These are phyloP conservation scores for Amaranthus palmeri DNA, from an alignment of 148 eudicot genomes.

Conservation along the genomic window DNA sequence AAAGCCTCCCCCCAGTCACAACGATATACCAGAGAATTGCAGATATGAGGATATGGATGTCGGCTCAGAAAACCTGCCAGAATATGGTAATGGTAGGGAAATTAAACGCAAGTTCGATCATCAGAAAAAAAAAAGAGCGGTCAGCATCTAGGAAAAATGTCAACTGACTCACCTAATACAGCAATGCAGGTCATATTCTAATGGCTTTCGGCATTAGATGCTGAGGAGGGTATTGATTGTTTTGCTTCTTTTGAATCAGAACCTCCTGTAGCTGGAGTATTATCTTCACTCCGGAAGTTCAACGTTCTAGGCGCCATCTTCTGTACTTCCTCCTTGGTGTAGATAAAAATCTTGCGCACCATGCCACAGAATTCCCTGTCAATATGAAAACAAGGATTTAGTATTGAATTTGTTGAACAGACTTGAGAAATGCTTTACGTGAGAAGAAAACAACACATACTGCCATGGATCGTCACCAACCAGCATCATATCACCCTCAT, in stretches of 20 bases:
- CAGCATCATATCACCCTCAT: slow-evolving; percentile 99
- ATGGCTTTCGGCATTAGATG: slow-evolving; percentile 37
- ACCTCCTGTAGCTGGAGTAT: slow-evolving; percentile 41
- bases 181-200: slow-evolving; percentile 23
- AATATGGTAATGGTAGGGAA: background rate
- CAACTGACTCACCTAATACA: slow-evolving; percentile 25
- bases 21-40: background rate
- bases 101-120: background rate
- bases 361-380: slow-evolving; percentile 84
- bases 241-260: slow-evolving; percentile 53
- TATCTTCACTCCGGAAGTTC: slow-evolving; percentile 49
- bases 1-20: slow-evolving; percentile 6
- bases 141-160: background rate
- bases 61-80: slow-evolving; percentile 19
- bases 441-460: slow-evolving; percentile 38
- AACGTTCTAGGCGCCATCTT: slow-evolving; percentile 67
- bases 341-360: slow-evolving; percentile 85
- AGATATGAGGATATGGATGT: slow-evolving; percentile 9
- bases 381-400: background rate
- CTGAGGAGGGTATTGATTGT: slow-evolving; percentile 32
- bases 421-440: background rate
- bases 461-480: slow-evolving; percentile 99
- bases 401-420: background rate
- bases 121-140: background rate
- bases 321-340: slow-evolving; percentile 90